phyloP scores from a whole-genome alignment of 106 monocot genomes.

The Vanilla planifolia region DNA sequence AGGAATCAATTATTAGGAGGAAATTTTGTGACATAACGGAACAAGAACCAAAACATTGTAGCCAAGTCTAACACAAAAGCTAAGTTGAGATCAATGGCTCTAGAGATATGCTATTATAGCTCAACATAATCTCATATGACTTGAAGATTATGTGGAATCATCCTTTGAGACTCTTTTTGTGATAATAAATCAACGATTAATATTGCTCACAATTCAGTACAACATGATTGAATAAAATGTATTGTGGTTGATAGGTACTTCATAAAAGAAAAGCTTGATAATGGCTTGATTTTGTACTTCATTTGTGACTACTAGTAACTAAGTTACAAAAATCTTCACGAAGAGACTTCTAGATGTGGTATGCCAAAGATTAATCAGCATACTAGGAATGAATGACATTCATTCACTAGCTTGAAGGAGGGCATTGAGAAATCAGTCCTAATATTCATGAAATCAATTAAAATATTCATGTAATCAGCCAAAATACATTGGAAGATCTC shows the following conservation, averaged over 20 bases:
- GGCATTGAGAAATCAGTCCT: no score
- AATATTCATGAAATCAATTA: no score
- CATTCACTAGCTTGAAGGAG: neutral
- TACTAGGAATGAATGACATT: neutral
- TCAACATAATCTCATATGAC: neutral
- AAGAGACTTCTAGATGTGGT: neutral
- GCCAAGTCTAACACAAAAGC: neutral
- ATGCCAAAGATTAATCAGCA: neutral
- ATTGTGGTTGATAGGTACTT: neutral
- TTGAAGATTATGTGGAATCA: neutral
- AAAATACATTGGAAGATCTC: no score
- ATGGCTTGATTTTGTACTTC: neutral
- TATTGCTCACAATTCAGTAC: neutral
- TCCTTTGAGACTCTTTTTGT: no score
- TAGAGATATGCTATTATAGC: neutral
- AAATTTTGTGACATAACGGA: neutral
- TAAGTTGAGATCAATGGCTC: neutral
- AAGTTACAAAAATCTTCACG: neutral
- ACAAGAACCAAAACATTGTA: neutral
- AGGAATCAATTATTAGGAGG: neutral
- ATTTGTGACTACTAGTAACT: neutral
- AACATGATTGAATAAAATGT: neutral
- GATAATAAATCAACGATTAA: neutral
- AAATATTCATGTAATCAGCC: no score
- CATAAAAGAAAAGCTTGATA: neutral